Evolutionary conservation across 73 alveolate species (phyloP).

Genomic region (Tetrahymena elliotti): DNA sequence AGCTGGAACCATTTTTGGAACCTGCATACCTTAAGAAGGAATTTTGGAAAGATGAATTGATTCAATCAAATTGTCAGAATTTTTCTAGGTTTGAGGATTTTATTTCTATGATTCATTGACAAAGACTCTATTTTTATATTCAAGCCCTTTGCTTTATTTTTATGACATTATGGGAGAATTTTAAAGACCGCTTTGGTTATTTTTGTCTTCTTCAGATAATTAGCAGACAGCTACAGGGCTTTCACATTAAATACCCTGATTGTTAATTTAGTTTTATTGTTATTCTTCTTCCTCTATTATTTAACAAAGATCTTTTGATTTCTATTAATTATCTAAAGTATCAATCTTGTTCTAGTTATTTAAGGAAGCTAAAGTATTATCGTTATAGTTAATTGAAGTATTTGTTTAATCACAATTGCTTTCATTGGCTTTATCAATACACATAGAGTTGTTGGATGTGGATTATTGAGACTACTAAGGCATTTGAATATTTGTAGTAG

Average conservation of each 20-base stretch:
- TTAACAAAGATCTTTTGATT: neutral
- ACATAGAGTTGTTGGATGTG: neutral
- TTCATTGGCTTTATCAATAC: neutral
- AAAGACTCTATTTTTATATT: neutral
- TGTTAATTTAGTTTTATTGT: neutral
- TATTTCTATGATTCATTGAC: neutral
- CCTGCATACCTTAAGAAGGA: neutral
- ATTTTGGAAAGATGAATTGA: neutral
- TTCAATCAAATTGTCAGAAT: neutral
- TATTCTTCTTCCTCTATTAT: neutral
- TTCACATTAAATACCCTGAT: neutral
- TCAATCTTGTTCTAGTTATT: neutral
- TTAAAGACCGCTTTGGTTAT: neutral
- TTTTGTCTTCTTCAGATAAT: neutral
- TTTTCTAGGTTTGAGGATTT: neutral
- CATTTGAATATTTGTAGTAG: neutral
- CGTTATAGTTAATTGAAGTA: neutral
- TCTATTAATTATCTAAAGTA: neutral
- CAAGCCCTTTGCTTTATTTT: neutral
- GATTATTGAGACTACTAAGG: neutral
- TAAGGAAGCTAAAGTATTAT: neutral
- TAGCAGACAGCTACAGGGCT: neutral
- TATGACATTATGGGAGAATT: neutral
- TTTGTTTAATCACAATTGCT: neutral
- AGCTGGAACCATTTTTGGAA: neutral